Conservation (phyloP, 148 eudicot species). For the Salicornia ramosissima region DNA sequence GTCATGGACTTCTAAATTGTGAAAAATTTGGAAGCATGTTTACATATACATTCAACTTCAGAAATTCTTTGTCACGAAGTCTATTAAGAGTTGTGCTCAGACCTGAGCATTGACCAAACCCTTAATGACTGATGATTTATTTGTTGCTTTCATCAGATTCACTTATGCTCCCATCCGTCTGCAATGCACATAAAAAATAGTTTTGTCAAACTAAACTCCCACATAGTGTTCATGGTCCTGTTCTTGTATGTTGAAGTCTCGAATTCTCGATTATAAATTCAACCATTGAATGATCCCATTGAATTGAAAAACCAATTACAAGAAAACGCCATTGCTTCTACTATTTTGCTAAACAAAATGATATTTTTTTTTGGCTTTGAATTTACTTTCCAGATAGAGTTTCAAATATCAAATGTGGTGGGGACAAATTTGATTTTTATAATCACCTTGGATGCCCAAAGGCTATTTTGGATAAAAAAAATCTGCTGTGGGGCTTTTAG, state of each 20-base stretch:
- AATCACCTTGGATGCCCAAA: not conserved
- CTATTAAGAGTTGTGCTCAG: not conserved
- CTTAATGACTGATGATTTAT: not conserved
- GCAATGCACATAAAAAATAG: not conserved
- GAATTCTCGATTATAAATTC: not conserved
- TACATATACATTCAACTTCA: not conserved
- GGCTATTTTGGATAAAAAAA: no score
- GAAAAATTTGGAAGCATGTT: not conserved
- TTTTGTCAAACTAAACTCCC: not conserved
- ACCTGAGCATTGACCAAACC: not conserved
- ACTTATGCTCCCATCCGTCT: not conserved
- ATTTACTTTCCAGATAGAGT: not conserved
- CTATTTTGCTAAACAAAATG: not conserved
- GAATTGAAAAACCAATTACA: not conserved
- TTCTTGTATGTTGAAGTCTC: not conserved
- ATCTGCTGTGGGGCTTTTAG: not conserved
- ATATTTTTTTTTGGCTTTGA: not conserved
- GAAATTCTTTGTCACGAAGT: not conserved
- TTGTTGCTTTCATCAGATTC: slow-evolving; percentile 1
- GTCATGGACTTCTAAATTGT: slow-evolving; percentile 21
- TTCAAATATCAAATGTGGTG: not conserved
- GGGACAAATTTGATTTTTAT: not conserved
- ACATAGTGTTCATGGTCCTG: not conserved
- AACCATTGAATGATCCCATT: not conserved
- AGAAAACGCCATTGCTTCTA: not conserved